Evolutionary conservation across 805 yeast species (phyloP).

Genomic region (Myxozyma neotropica): DNA sequence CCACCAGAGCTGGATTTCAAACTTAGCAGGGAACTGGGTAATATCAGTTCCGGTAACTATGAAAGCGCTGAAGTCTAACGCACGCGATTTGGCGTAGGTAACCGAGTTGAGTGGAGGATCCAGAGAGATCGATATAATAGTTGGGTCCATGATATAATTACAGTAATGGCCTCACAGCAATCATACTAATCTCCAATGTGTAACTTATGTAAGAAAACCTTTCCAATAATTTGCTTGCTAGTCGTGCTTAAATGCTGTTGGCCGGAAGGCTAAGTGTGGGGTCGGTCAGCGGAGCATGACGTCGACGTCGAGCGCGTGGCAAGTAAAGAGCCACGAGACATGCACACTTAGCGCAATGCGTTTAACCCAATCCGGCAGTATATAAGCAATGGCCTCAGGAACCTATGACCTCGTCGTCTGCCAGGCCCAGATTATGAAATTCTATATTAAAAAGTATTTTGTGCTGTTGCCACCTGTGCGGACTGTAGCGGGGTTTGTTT

Average conservation of each 20-base stretch:
- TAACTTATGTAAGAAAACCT: not conserved
- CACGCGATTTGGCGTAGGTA: constrained; percentile 18
- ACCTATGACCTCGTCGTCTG: no score
- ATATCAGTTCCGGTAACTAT: not conserved
- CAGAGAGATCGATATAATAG: not conserved
- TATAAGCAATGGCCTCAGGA: constrained; percentile 5
- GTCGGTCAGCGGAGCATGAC: constrained; percentile 3
- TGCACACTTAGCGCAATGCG: not conserved
- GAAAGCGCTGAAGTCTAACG: constrained; percentile 24
- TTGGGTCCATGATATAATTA: not conserved
- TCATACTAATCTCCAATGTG: not conserved
- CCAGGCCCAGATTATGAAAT: no score
- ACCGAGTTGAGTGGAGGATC: constrained; percentile 24
- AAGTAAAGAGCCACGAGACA: not conserved
- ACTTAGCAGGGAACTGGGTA: not conserved
- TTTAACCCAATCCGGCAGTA: not conserved
- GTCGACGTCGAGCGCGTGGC: constrained; percentile 8
- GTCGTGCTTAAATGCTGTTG: not conserved
- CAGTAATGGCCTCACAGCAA: not conserved
- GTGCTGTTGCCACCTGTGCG: no score
- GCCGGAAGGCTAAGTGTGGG: not conserved
- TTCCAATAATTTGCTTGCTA: not conserved
- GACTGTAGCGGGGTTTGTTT: no score
- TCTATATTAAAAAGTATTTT: no score
- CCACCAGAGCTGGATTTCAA: constrained; percentile 31